phyloP scores from a whole-genome alignment of 2,329 filamentous ascomycete species.

The Myrmaecium sp. region DNA sequence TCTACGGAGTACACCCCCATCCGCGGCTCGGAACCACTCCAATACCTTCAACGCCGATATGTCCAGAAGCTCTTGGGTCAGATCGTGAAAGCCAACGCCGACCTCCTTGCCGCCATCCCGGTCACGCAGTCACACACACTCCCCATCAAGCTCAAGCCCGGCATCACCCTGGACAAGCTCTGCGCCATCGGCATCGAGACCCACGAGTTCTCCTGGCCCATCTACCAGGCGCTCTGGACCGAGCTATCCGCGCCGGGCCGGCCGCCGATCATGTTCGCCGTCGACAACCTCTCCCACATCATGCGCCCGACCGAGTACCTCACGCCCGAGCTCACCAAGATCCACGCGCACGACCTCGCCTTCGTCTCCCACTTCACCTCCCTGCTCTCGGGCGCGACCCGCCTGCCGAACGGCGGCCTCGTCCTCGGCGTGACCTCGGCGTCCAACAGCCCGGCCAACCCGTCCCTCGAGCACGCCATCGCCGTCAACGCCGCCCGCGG shows the following conservation, averaged over 20 bases:
- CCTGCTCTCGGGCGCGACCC: slow-evolving; percentile 36
- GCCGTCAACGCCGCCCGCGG: slow-evolving; percentile 29
- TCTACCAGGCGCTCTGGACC: slow-evolving; percentile 65
- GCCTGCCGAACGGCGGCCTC: slow-evolving; percentile 56
- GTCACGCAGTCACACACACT: slow-evolving; percentile 40
- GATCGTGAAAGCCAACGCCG: slow-evolving; percentile 55
- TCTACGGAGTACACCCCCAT: slow-evolving; percentile 66
- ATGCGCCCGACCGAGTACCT: slow-evolving; percentile 68
- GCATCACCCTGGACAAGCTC: slow-evolving; percentile 49
- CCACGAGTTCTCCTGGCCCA: slow-evolving; percentile 59
- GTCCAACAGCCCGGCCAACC: slow-evolving; percentile 49
- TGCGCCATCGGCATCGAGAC: slow-evolving; percentile 52
- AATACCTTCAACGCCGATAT: slow-evolving; percentile 67
- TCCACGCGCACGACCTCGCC: slow-evolving; percentile 75
- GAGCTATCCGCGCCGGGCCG: slow-evolving; percentile 49
- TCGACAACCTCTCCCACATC: slow-evolving; percentile 68
- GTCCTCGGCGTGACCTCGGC: slow-evolving; percentile 58
- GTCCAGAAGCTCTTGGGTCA: slow-evolving; percentile 56
- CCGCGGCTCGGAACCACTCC: slow-evolving; percentile 31
- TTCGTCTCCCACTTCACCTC: slow-evolving; percentile 61
- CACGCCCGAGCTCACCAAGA: slow-evolving; percentile 47
- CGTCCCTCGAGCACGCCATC: slow-evolving; percentile 53
- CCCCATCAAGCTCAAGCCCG: slow-evolving; percentile 39
- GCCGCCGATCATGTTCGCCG: slow-evolving; percentile 51
- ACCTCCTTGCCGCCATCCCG: slow-evolving; percentile 38